Evolutionary conservation across 768 basidiomycete genomes (phyloP).

Genomic region (Lentinula lateritia): DNA sequence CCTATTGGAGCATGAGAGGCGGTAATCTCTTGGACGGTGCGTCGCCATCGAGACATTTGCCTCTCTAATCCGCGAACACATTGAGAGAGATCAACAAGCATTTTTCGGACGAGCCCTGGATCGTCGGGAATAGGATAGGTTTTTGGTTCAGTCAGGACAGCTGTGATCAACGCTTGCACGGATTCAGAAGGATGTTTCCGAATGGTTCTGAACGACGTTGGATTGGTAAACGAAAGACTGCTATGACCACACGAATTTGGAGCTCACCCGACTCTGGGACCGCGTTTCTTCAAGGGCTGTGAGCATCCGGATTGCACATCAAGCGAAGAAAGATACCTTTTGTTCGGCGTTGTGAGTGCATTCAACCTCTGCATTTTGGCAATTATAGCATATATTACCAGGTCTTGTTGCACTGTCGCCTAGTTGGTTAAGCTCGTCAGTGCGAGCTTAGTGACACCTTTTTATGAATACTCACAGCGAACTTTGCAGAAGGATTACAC

Average conservation of each 20-base stretch:
- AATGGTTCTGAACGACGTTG: neutral
- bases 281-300: neutral
- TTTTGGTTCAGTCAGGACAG: neutral
- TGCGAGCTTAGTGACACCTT: no score
- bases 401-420: slow-evolving; percentile 1
- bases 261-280: slow-evolving; percentile 1
- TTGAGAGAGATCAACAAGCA: slow-evolving; percentile 2
- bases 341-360: slow-evolving; percentile 3
- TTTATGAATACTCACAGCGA: neutral
- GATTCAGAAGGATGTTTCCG: slow-evolving; percentile 5
- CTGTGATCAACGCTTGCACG: slow-evolving; percentile 1
- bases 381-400: neutral
- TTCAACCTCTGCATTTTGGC: slow-evolving; percentile 1
- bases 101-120: neutral
- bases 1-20: neutral
- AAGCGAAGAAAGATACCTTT: neutral
- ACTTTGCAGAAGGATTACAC: neutral
- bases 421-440: neutral
- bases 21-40: slow-evolving; percentile 1
- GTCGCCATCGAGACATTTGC: slow-evolving; percentile 3
- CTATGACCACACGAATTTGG: neutral
- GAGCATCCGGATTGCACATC: neutral
- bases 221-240: neutral
- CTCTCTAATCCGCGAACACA: slow-evolving; percentile 1
- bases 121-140: neutral